Base-by-base conservation (phyloP, 345 rosid genomes). In the Bretschneidera sinensis region DNA sequence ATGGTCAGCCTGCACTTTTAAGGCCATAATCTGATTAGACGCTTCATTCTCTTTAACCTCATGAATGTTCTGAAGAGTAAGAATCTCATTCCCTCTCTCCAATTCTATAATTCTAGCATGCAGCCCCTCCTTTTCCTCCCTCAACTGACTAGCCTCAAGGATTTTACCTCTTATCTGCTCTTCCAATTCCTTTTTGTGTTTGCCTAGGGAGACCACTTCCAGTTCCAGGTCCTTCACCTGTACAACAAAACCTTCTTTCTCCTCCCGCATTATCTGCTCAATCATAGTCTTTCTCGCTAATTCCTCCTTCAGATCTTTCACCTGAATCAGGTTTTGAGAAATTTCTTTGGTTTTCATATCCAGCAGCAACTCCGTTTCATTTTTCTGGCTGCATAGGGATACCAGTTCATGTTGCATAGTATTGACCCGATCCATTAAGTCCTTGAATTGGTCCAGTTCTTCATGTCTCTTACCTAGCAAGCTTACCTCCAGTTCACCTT, bases 121-220 rank as follows among this genome's bases (percentile, higher is more conserved):
- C 64, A 79, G 50, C 58, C 60, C 62, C 39, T 73, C 66, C 14
- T 83, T 84, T 65, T 81, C 91, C 34, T 76, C 86, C 65, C 67
- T 77, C 57, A 84, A 59, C 23, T 50, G 70, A 31, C 34, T 54
- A 39, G 60, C 68, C 58, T 84, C 79, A 4, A 24, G 23, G n/a
- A 21, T 53, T 60, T 62, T 71, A 28, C 55, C 60, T 56, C 61
- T 71, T 47, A 74, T 17, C 67, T 80, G 68, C 61, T 82, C 79
- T 57, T 72, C 81, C 43, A 83, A 8, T 48, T 69, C 66, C 14
- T 59, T 71, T 24, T 66, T 75, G 49, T 74, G 72, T n/a, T 33
- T 35, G 23, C 5, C 24, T 7, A 76, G 20, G 23, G 59, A 57
- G 0, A 72, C 68, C 60, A 73, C n/a, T 63, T 71, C 58, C 4